Evolutionary conservation across 2,329 filamentous ascomycete genomes (phyloP).

Genomic region (Dryadomyces quercivorus): DNA sequence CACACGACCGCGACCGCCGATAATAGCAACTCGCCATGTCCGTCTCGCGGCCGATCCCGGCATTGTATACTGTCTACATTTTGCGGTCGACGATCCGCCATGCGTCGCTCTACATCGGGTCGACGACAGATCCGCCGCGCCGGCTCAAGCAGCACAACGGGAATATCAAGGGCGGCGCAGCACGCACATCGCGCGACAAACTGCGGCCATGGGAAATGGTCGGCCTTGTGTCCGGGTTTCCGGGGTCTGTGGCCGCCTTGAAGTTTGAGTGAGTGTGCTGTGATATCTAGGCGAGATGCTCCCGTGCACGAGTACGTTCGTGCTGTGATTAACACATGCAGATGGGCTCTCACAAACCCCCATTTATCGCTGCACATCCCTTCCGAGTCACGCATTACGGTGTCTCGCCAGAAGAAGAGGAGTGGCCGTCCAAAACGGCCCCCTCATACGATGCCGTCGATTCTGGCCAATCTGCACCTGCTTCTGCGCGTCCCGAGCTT

Average conservation of each 20-base stretch:
- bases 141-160: conserved; percentile 91
- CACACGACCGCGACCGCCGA: not conserved
- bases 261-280: conserved; percentile 74
- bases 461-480: conserved; percentile 70
- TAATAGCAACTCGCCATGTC: conserved; percentile 21
- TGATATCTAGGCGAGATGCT: too few relatives aligned
- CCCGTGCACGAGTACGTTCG: not conserved
- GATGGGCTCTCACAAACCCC: conserved; percentile 87
- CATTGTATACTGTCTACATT: conserved; percentile 88
- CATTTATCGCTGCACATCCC: conserved; percentile 71
- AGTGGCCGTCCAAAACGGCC: conserved; percentile 46
- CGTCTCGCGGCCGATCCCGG: conserved; percentile 53
- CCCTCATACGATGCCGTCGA: conserved; percentile 47
- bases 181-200: conserved; percentile 53
- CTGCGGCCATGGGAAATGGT: conserved; percentile 88
- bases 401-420: conserved; percentile 36
- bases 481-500: conserved; percentile 73
- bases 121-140: conserved; percentile 75
- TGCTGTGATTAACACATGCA: conserved; percentile 19
- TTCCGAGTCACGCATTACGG: conserved; percentile 43
- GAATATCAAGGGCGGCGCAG: conserved; percentile 65
- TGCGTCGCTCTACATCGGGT: conserved; percentile 73
- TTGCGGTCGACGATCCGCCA: conserved; percentile 69
- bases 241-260: conserved; percentile 71
- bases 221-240: conserved; percentile 76